phyloP scores from a whole-genome alignment of 1,284 basidiomycete species.

The Ustilago vetiveriae region DNA sequence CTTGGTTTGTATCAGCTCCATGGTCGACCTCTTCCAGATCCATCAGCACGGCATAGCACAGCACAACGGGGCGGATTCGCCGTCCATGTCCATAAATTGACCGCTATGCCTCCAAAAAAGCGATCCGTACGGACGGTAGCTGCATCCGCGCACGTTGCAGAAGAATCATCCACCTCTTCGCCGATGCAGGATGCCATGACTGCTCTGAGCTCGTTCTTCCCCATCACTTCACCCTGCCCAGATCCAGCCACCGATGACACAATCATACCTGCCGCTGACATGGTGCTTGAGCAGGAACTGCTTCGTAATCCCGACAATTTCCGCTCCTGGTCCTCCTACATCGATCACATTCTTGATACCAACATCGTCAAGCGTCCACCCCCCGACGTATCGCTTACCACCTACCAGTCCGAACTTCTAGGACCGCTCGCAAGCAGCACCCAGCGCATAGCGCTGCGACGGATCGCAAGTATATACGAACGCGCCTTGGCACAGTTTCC shows the following conservation, averaged over 20 bases:
- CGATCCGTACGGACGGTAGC: constrained; percentile 11
- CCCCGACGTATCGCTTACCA: constrained; percentile 65
- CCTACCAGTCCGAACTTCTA: constrained; percentile 69
- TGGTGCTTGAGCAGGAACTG: constrained; percentile 94
- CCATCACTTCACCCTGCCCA: constrained; percentile 84
- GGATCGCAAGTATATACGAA: constrained; percentile 90
- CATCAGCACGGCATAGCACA: not conserved
- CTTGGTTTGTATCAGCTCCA: not conserved
- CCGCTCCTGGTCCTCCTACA: constrained; percentile 88
- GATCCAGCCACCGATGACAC: constrained; percentile 80
- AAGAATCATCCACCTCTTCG: constrained; percentile 4
- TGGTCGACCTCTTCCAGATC: not conserved
- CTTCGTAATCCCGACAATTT: constrained; percentile 89
- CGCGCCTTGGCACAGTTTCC: constrained; percentile 88
- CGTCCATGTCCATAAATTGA: not conserved
- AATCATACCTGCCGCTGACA: constrained; percentile 79
- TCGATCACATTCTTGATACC: constrained; percentile 79
- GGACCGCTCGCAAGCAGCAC: constrained; percentile 76
- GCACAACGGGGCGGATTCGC: no score
- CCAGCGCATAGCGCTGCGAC: constrained; percentile 80
- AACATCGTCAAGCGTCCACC: constrained; percentile 69
- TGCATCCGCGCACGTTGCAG: constrained; percentile 2
- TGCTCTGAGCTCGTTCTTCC: constrained; percentile 71
- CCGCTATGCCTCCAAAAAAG: constrained; percentile 29
- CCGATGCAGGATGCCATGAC: constrained; percentile 19